phyloP scores from a whole-genome alignment of 2,329 filamentous ascomycete species.

The Calonectria crousiana region DNA sequence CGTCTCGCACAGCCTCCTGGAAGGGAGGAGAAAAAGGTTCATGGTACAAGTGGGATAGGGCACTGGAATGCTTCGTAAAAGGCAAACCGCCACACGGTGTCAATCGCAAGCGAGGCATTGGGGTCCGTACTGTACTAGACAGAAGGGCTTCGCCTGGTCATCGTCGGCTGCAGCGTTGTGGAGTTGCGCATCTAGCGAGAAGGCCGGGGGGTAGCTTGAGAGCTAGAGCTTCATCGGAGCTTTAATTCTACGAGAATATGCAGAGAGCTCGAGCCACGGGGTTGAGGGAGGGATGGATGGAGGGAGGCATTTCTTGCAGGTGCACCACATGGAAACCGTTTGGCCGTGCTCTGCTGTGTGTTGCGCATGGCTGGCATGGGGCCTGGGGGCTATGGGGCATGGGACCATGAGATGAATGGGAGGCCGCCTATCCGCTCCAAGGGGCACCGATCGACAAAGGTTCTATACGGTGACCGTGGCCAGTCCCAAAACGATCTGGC shows the following conservation, averaged over 20 bases:
- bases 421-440: conserved; percentile 21
- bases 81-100: conserved; percentile 8
- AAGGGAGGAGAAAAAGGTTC: neutral
- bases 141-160: neutral
- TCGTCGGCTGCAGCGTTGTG: neutral
- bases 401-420: conserved; percentile 6
- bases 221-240: neutral
- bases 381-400: neutral
- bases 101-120: neutral
- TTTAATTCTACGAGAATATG: neutral
- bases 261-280: neutral
- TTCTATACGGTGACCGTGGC: neutral
- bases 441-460: conserved; percentile 3
- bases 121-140: neutral
- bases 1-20: neutral
- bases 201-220: neutral
- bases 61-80: neutral
- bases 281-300: neutral
- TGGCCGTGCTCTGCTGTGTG: neutral
- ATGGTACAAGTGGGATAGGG: neutral
- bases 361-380: neutral
- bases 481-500: conserved; percentile 9
- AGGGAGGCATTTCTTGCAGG: conserved; percentile 8
- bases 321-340: neutral
- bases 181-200: neutral